phyloP scores from a whole-genome alignment of 2,329 filamentous ascomycete species.

The Pestalotiopsis sp. region DNA sequence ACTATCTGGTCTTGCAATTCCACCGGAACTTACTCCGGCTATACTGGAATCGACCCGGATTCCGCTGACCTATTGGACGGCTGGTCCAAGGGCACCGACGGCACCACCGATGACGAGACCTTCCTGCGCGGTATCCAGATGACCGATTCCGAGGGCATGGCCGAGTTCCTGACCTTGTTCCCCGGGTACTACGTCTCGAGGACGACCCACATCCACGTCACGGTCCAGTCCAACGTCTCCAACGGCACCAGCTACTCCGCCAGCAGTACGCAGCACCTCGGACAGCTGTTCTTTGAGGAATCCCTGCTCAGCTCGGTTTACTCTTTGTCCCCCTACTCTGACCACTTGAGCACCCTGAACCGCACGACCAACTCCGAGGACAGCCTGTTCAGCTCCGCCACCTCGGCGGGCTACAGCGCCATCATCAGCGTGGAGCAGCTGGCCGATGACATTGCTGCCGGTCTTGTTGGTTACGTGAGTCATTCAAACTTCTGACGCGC shows the following conservation, averaged over 20 bases:
- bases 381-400: not conserved
- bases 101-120: not conserved
- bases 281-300: not conserved
- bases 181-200: not conserved
- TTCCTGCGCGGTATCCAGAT: not conserved
- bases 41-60: not conserved
- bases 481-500: fast-evolving
- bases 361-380: not conserved
- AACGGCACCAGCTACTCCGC: not conserved
- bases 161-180: not conserved
- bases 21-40: not conserved
- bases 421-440: not conserved
- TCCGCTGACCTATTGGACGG: not conserved
- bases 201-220: not conserved
- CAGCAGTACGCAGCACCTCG: not conserved
- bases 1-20: not conserved
- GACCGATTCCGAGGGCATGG: not conserved
- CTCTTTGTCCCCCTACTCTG: not conserved
- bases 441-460: not conserved
- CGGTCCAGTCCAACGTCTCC: not conserved
- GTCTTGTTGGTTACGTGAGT: not conserved
- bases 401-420: not conserved
- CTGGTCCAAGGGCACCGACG: not conserved
- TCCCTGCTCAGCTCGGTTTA: not conserved
- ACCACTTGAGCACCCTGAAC: not conserved